Evolutionary conservation across 371 early-diverging fungal genomes (phyloP).

Genomic region (Caulochytrium protostelioides): DNA sequence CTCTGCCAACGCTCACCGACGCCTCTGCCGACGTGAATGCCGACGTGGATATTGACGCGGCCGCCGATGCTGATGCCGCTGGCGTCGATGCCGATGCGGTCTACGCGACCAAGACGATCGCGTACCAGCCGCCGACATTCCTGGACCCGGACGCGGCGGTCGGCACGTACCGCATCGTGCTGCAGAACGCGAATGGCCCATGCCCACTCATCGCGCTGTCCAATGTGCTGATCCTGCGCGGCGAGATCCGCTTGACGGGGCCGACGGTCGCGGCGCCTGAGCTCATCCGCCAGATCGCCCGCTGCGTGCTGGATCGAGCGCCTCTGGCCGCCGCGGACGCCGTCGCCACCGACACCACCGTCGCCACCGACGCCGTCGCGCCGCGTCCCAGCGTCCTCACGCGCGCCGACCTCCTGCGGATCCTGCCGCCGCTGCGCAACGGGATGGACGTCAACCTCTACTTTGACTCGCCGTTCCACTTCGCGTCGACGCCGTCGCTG

Average conservation of each 20-base stretch:
- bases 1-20: too few species aligned
- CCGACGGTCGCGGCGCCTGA: too few species aligned
- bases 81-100: background rate
- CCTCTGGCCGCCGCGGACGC: background rate
- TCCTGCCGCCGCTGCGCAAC: background rate
- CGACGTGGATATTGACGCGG: too few species aligned
- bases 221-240: background rate
- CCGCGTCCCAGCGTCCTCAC: background rate
- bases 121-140: too few species aligned
- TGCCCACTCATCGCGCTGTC: background rate
- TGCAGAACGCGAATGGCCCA: background rate
- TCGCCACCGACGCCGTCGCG: too few species aligned
- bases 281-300: too few species aligned
- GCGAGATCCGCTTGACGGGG: too few species aligned
- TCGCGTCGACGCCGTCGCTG: background rate
- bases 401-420: background rate
- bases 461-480: background rate
- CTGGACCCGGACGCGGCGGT: background rate
- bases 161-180: background rate
- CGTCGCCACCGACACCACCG: background rate
- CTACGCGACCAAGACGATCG: background rate
- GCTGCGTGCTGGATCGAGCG: too few species aligned
- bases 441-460: conserved; percentile 1
- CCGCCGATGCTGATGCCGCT: too few species aligned
- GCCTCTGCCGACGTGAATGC: too few species aligned